A percentile compares a stretch with the other conserved stretches of the same genome.
Conservation (phyloP, 768 basidiomycete species). For the Collybia nuda region DNA sequence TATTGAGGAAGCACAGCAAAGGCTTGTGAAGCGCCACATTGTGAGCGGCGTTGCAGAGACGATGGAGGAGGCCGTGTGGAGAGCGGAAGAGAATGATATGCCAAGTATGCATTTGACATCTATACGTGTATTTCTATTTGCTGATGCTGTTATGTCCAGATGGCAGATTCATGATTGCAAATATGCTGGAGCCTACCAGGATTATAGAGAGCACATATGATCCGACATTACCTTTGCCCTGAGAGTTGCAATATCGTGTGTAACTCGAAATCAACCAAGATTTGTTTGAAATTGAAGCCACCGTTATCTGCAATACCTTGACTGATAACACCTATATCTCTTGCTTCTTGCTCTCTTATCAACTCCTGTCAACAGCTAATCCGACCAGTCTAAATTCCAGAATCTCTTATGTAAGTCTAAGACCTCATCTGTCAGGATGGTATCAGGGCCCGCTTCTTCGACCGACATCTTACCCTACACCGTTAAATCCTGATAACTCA, state of each 20-base stretch:
- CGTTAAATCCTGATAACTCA: no score
- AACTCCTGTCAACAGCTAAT: no score
- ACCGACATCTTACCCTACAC: no score
- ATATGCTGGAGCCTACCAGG: constrained; percentile 46
- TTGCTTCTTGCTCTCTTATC: no score
- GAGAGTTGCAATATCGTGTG: background rate
- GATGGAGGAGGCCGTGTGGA: constrained; percentile 61
- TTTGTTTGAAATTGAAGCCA: no score
- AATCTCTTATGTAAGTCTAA: no score
- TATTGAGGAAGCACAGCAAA: constrained; percentile 47
- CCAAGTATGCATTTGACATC: constrained; percentile 52
- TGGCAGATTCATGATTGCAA: constrained; percentile 41
- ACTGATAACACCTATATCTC: no score
- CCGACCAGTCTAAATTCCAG: no score
- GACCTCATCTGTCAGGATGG: no score
- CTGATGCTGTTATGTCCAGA: constrained; percentile 26
- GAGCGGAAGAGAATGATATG: constrained; percentile 76
- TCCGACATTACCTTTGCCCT: constrained; percentile 11
- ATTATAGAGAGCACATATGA: constrained; percentile 37
- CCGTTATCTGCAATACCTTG: no score
- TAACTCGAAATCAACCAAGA: no score
- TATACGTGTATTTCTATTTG: background rate
- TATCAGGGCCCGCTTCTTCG: no score
- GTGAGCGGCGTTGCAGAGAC: constrained; percentile 71
- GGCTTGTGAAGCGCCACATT: constrained; percentile 76